Percentiles rank a stretch among this genome's conserved stretches.
Conservation (phyloP, 2,329 filamentous ascomycete species). For the Colletotrichum tabaci region DNA sequence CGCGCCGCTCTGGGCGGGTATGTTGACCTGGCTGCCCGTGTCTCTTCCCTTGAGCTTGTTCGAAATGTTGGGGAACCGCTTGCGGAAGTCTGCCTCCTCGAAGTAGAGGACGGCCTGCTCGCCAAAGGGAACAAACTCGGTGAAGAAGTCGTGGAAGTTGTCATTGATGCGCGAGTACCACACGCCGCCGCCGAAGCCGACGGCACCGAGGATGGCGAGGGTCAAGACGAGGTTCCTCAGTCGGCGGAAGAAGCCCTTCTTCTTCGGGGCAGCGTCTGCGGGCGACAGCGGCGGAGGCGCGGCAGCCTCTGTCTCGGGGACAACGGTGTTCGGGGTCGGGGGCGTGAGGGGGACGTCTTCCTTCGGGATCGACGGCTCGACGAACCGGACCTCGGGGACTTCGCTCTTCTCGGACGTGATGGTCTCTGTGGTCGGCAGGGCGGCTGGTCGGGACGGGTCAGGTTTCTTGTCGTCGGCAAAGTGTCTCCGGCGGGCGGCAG, state of each 20-base stretch:
- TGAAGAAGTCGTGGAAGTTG: constrained; percentile 99
- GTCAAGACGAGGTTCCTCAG: constrained; percentile 85
- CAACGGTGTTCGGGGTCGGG: constrained; percentile 47
- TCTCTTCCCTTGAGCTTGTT: constrained; percentile 62
- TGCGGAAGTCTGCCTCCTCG: constrained; percentile 94
- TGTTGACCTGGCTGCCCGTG: constrained; percentile 80
- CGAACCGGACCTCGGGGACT: constrained; percentile 57
- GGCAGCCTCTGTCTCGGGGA: constrained; percentile 47
- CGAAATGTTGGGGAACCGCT: constrained; percentile 76
- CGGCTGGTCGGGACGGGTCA: constrained; percentile 63
- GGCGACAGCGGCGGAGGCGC: constrained; percentile 55
- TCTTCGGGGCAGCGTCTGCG: constrained; percentile 60
- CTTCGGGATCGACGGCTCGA: constrained; percentile 55
- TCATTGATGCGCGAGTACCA: constrained; percentile 95
- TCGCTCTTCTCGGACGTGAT: constrained; percentile 63
- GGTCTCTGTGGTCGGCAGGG: constrained; percentile 69
- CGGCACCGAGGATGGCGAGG: constrained; percentile 80
- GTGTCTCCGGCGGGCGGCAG: constrained; percentile 58
- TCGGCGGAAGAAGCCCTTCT: constrained; percentile 78
- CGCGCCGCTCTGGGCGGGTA: constrained; percentile 88
- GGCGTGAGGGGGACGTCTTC: constrained; percentile 59
- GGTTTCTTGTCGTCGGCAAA: constrained; percentile 70
- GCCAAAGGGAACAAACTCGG: constrained; percentile 94
- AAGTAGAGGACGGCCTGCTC: constrained; percentile 96
- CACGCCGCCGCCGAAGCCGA: constrained; percentile 89